Evolutionary conservation across 176 grass and related monocot genomes (phyloP), one percentile per base, ranked within the genome.

Genomic region (Bothriochloa decipiens): DNA sequence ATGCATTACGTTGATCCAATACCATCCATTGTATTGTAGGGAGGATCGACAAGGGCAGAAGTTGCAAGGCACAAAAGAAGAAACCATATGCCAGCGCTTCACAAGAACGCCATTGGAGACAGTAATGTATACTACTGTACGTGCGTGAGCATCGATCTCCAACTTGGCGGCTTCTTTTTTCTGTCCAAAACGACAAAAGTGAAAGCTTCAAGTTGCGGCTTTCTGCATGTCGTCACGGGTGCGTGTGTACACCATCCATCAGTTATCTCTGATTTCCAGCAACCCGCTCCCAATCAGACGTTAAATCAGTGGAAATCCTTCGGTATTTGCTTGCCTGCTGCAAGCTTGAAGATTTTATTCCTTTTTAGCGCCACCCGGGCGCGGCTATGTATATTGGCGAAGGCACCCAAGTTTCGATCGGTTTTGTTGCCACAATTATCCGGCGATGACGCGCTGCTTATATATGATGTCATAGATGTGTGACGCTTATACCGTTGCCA

Each of bases 91-190:
- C 3, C 3, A 0, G 41, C 42, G 42, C 72, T 22, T 87, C 53
- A 65, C 55, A 72, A 11, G 73, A 69, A 64, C 63, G 29, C 13
- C 75, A 73, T 58, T 82, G 79, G 79, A 77, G 73, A 70, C 26
- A 22, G 73, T 90, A 75, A 78, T 79, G 33, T 61, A 25, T 18
- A 61, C 74, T 41, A 68, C 35, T 73, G 61, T 36, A 45, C 47
- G 4, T 53, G 15, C 50, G 50, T 53, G 50, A 53, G 49, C 49
- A 78, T 47, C 4, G 45, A 49, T 50, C 88, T 50, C 41, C 88
- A 68, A 42, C 42, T 70, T 39, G 63, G 40, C 14, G 52, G 52
- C 52, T 58, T 42, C 5, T 22, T 8, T 18, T 18, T 15, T 74
- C 7, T 27, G 5, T 15, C 45, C 72, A 11, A 14, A 74, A 50